Evolutionary conservation across 2,329 filamentous ascomycete genomes (phyloP).

Genomic region (Fusarium citri): DNA sequence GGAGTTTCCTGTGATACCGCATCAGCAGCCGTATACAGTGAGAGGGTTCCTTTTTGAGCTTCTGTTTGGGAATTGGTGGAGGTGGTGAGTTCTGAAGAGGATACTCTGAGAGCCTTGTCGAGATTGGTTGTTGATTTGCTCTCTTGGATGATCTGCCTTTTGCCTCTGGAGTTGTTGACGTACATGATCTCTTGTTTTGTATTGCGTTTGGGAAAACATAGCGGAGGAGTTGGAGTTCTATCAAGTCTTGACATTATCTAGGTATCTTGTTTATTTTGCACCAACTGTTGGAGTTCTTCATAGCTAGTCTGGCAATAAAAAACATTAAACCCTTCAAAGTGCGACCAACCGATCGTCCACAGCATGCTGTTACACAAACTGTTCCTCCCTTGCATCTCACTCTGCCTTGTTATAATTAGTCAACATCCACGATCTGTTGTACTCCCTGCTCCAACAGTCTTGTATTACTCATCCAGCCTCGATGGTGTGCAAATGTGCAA

Average conservation of each 20-base stretch:
- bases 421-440: background rate
- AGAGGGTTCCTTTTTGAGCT: background rate
- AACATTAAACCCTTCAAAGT: background rate
- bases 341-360: background rate
- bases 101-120: background rate
- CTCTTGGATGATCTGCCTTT: background rate
- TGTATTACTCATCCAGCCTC: background rate
- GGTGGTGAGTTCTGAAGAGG: background rate
- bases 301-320: rapidly evolving
- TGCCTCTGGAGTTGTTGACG: background rate
- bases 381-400: background rate
- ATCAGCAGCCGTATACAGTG: background rate
- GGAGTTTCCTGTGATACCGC: background rate
- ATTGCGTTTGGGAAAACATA: background rate
- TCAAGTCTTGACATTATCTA: background rate
- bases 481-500: slow-evolving; percentile 1
- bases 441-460: background rate
- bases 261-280: background rate
- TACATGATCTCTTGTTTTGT: background rate
- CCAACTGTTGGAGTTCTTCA: background rate
- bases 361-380: background rate
- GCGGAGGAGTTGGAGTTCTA: background rate
- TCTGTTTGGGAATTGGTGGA: background rate
- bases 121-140: background rate
- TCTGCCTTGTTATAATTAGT: background rate